These are phyloP conservation scores for Boletus huronensis DNA, from an alignment of 768 basidiomycete genomes.

Conservation along the genomic window DNA sequence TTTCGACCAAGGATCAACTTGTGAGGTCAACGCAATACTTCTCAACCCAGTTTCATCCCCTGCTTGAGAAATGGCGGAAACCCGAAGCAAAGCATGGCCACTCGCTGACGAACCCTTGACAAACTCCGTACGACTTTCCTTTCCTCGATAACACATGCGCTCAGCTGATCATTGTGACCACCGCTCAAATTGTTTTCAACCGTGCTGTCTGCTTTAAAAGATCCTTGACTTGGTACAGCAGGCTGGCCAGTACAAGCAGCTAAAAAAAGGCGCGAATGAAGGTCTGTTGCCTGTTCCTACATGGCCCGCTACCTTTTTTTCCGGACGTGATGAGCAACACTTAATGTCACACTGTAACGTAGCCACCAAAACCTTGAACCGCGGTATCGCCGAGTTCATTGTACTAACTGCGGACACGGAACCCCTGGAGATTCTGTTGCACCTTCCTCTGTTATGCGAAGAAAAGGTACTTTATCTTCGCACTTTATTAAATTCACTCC, in stretches of 20 bases:
- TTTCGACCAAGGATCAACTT: conserved; percentile 71
- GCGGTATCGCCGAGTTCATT: conserved; percentile 97
- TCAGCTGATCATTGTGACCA: neutral
- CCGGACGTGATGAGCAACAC: neutral
- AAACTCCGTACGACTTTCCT: conserved; percentile 63
- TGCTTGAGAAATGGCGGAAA: conserved; percentile 54
- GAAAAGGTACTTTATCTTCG: conserved; percentile 68
- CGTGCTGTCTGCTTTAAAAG: conserved; percentile 36
- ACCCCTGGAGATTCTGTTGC: conserved; percentile 95
- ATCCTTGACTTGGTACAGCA: conserved; percentile 96
- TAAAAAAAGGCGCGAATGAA: conserved; percentile 99
- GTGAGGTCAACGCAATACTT: conserved; percentile 63
- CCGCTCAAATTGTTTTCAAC: neutral
- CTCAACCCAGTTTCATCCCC: neutral
- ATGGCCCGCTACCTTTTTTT: neutral
- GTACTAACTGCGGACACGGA: conserved; percentile 96
- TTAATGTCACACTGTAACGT: conserved; percentile 8
- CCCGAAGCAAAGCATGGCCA: conserved; percentile 83
- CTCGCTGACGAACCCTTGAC: conserved; percentile 82
- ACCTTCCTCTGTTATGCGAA: conserved; percentile 95
- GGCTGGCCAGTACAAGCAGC: conserved; percentile 94
- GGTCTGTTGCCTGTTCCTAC: conserved; percentile 43
- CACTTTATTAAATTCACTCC: neutral
- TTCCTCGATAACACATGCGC: neutral
- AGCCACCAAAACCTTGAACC: conserved; percentile 98